These are phyloP conservation scores for Haematococcus lacustris DNA, from an alignment of 139 green algal genomes.

Conservation along the genomic window DNA sequence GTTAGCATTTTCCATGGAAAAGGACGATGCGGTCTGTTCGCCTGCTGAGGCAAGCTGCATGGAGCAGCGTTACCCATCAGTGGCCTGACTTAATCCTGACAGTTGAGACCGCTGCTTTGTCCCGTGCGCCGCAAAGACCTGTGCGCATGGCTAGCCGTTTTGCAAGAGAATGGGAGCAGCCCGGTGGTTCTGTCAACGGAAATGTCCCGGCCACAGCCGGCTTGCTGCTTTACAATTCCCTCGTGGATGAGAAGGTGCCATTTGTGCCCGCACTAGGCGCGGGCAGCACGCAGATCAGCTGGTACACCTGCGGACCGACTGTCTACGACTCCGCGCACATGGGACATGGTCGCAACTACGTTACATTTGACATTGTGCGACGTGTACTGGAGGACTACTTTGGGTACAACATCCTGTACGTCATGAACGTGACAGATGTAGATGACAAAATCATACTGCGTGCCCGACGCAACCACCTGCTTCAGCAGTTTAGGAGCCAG, in stretches of 20 bases:
- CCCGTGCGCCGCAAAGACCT: background rate
- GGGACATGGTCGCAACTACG: slow-evolving; percentile 93
- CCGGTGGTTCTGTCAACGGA: background rate
- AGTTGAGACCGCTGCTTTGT: background rate
- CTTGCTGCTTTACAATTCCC: slow-evolving; percentile 75
- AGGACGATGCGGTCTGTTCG: no score
- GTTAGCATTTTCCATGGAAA: no score
- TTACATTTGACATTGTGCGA: slow-evolving; percentile 96
- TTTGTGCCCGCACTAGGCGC: slow-evolving; percentile 68
- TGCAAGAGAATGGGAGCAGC: background rate
- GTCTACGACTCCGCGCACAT: slow-evolving; percentile 95
- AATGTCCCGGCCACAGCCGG: background rate
- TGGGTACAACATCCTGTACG: slow-evolving; percentile 80
- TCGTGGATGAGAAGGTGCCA: slow-evolving; percentile 75
- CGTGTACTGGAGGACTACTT: slow-evolving; percentile 97
- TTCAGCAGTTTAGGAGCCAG: slow-evolving; percentile 57
- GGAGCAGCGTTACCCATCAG: background rate
- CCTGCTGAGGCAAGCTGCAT: background rate
- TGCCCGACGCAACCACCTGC: slow-evolving; percentile 81
- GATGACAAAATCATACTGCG: slow-evolving; percentile 99
- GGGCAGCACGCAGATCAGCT: slow-evolving; percentile 60
- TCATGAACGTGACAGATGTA: slow-evolving; percentile 99
- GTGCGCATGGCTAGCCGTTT: background rate
- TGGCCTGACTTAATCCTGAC: background rate
- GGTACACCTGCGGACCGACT: slow-evolving; percentile 96